Evolutionary conservation across 202 grass and related monocot genomes (phyloP).

Genomic region (Panicum hallii): DNA sequence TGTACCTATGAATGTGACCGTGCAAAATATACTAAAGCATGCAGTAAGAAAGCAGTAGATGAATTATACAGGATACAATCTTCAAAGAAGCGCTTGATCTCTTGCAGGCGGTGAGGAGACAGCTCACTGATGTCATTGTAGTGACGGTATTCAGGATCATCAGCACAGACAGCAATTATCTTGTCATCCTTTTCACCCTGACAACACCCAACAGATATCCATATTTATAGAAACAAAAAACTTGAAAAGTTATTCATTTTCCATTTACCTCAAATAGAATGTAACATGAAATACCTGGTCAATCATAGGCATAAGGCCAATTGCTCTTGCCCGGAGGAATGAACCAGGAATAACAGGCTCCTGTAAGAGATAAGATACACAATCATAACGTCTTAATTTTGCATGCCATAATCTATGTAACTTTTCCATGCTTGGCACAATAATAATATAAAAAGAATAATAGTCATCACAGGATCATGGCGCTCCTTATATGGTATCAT

Average conservation of each 20-base stretch:
- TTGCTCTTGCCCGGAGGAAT: conserved; percentile 83
- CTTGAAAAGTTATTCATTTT: background rate
- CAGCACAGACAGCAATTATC: conserved; percentile 88
- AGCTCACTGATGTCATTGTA: conserved; percentile 87
- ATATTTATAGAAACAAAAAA: conserved; percentile 10
- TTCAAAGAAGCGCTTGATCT: conserved; percentile 89
- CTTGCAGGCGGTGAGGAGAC: conserved; percentile 79
- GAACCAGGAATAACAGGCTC: conserved; percentile 75
- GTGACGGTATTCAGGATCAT: conserved; percentile 94
- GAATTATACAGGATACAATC: conserved; percentile 72
- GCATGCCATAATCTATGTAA: background rate
- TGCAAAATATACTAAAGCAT: conserved; percentile 9
- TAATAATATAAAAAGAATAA: background rate
- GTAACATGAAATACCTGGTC: conserved; percentile 64
- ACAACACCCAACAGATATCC: conserved; percentile 5
- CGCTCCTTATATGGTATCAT: background rate
- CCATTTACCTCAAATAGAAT: background rate
- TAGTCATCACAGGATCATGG: background rate
- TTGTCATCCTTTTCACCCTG: conserved; percentile 94
- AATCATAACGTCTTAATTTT: background rate
- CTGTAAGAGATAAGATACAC: conserved; percentile 34
- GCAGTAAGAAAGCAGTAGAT: conserved; percentile 6
- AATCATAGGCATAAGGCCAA: conserved; percentile 91
- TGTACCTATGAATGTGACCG: background rate
- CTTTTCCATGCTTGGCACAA: background rate